phyloP scores from a whole-genome alignment of 1,139 yeast genomes.

The Geotrichum reessii region DNA sequence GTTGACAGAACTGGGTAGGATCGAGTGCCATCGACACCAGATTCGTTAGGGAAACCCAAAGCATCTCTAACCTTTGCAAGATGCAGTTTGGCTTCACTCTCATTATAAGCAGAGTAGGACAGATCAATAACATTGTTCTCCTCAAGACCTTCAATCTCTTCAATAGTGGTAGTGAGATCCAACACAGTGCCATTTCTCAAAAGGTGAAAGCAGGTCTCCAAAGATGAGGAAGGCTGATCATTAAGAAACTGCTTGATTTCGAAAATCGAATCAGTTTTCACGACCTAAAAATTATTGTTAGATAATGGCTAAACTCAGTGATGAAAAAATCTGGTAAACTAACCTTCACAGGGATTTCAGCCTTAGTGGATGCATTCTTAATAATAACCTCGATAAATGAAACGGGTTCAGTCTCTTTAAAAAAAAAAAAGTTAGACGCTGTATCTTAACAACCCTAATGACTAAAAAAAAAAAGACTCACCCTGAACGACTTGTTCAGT shows the following conservation, averaged over 20 bases:
- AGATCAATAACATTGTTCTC: conserved; percentile 35
- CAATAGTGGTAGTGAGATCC: conserved; percentile 29
- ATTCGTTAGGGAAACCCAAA: conserved; percentile 38
- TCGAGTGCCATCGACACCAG: conserved; percentile 31
- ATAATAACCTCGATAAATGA: conserved; percentile 8
- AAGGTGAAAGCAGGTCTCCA: conserved; percentile 53
- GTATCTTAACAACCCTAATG: not conserved
- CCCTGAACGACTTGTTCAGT: conserved; percentile 14
- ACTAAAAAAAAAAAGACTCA: not conserved
- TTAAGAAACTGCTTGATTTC: conserved; percentile 57
- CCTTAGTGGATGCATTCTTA: conserved; percentile 6
- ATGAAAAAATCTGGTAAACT: not conserved
- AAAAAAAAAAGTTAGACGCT: not conserved
- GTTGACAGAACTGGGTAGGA: conserved; percentile 30
- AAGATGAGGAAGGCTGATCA: conserved; percentile 50
- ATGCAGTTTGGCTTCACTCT: conserved; percentile 44
- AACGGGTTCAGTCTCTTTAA: conserved; percentile 6
- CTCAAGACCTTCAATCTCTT: conserved; percentile 27
- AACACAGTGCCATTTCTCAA: conserved; percentile 39
- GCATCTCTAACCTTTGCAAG: conserved; percentile 44
- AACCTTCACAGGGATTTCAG: conserved; percentile 10
- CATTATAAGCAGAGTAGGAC: conserved; percentile 44
- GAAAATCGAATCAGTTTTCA: conserved; percentile 43
- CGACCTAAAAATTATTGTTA: conserved; percentile 9
- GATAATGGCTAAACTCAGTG: not conserved